Evolutionary conservation across 1,139 yeast species (phyloP).

Genomic region (Candida pseudoviswanathii): DNA sequence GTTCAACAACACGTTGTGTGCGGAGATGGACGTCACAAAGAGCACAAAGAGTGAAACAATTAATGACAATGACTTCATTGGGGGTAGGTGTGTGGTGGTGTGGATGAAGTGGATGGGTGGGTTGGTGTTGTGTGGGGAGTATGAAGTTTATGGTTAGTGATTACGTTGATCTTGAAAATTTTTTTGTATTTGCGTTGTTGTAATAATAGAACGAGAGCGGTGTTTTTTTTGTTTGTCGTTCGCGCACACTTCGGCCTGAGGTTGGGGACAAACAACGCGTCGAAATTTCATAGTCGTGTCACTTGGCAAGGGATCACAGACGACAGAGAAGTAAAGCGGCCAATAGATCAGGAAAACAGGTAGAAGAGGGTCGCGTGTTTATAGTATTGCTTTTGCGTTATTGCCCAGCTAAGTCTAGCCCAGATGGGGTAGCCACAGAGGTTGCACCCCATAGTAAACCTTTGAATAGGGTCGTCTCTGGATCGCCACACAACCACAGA

Average conservation of each 20-base stretch:
- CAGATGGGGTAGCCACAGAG: no score
- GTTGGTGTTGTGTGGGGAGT: neutral
- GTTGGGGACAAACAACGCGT: no score
- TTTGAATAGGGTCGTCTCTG: no score
- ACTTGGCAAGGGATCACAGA: neutral
- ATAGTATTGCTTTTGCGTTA: no score
- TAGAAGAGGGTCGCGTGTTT: no score
- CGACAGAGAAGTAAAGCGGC: no score
- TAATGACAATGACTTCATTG: slow-evolving; percentile 4
- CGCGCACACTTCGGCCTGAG: no score
- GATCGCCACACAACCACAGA: no score
- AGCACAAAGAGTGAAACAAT: slow-evolving; percentile 1
- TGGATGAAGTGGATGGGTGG: neutral
- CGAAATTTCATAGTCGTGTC: neutral
- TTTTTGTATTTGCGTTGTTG: neutral
- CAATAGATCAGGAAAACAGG: no score
- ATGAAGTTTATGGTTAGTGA: neutral
- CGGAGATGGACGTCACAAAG: slow-evolving; percentile 24
- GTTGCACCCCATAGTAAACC: no score
- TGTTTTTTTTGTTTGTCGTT: neutral
- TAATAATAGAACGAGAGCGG: neutral
- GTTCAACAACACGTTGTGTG: slow-evolving; percentile 84
- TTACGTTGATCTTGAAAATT: slow-evolving; percentile 2
- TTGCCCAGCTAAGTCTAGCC: no score
- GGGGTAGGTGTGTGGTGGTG: neutral